Conservation (phyloP, 352 stramenopile species). For the Phytophthora podocarpi region DNA sequence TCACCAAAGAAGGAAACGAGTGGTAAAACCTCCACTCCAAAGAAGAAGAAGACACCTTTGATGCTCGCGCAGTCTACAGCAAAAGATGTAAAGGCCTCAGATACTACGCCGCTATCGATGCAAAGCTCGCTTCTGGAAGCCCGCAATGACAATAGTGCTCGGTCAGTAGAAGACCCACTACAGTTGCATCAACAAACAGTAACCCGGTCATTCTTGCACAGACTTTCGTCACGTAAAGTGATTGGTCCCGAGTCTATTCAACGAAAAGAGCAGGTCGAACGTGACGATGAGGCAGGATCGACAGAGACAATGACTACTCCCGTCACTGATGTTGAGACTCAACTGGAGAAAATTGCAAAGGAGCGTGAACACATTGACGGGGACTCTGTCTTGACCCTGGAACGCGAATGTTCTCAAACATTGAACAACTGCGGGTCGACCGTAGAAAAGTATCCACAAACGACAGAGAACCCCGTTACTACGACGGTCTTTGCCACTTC, state of each 20-base stretch:
- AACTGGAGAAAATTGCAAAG: conserved; percentile 11
- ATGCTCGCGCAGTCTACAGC: not conserved
- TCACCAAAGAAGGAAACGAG: conserved; percentile 7
- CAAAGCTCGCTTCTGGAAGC: not conserved
- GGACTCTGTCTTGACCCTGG: conserved; percentile 1
- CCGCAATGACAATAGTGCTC: not conserved
- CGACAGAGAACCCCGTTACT: not conserved
- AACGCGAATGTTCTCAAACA: conserved; percentile 2
- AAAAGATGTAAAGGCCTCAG: not conserved
- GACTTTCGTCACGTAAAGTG: conserved; percentile 17
- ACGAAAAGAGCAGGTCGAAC: conserved; percentile 1
- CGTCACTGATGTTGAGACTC: conserved; percentile 1
- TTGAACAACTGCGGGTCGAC: conserved; percentile 9
- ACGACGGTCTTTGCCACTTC: not conserved
- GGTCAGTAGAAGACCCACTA: conserved; percentile 5
- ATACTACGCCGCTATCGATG: not conserved
- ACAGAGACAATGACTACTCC: not conserved
- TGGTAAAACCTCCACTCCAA: too few species aligned
- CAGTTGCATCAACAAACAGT: conserved; percentile 11
- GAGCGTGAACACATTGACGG: conserved; percentile 3
- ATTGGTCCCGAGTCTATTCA: not conserved
- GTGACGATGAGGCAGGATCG: not conserved
- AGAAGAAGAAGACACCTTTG: not conserved
- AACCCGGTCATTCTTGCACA: conserved; percentile 20
- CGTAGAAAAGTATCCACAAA: conserved; percentile 7